These are phyloP conservation scores for Backusella sp. DNA, from an alignment of 192 early-diverging fungal genomes.

Conservation along the genomic window DNA sequence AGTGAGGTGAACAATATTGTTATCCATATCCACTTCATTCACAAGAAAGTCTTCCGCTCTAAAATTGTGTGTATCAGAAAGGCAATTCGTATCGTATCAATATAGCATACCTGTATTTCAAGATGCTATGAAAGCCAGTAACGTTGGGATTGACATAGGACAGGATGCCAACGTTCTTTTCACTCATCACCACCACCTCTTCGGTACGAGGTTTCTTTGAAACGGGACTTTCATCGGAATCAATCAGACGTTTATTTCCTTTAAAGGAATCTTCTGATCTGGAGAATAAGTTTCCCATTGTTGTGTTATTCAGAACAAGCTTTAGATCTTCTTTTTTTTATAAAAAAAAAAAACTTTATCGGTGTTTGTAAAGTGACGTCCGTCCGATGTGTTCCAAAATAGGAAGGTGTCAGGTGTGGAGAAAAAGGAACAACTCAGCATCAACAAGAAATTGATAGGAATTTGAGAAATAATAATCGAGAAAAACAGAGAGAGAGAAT, in stretches of 20 bases:
- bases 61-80: neutral
- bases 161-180: constrained; percentile 18
- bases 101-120: constrained; percentile 23
- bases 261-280: neutral
- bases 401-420: neutral
- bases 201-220: neutral
- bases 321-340: neutral
- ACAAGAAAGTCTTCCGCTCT: constrained; percentile 91
- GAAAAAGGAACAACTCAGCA: no score
- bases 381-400: neutral
- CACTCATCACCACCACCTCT: neutral
- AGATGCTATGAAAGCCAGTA: constrained; percentile 20
- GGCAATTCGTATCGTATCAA: no score
- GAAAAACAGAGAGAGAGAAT: no score
- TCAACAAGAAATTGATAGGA: no score
- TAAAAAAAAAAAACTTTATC: neutral
- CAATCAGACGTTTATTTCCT: neutral
- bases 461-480: no score
- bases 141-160: constrained; percentile 18
- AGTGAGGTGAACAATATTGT: constrained; percentile 69
- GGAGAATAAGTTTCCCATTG: constrained; percentile 8
- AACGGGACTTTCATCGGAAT: neutral
- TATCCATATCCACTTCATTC: constrained; percentile 79
- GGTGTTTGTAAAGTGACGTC: neutral
- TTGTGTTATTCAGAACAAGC: neutral